Conservation (phyloP, 257 asterid species). For the Solanum microdontum region DNA sequence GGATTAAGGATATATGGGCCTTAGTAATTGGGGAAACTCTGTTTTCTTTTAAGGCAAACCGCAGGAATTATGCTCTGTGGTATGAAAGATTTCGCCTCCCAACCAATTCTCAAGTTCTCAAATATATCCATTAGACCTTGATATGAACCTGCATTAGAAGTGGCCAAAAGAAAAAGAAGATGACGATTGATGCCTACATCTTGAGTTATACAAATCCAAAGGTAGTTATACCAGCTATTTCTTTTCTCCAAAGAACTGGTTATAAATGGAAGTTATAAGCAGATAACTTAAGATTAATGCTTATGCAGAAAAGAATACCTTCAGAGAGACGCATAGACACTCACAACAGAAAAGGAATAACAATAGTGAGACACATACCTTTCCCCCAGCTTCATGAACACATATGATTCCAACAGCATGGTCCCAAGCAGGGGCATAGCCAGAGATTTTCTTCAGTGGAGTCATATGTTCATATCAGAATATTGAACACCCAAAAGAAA, state of each 20-base stretch:
- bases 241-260: not conserved
- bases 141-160: not conserved
- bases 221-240: not conserved
- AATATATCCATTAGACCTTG: not conserved
- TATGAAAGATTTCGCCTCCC: not conserved
- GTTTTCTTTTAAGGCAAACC: not conserved
- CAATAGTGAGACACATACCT: constrained; percentile 25
- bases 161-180: not conserved
- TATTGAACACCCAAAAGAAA: not conserved
- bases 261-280: not conserved
- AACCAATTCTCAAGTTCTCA: not conserved
- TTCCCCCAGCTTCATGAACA: constrained; percentile 82
- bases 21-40: not conserved
- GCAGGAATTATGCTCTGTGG: not conserved
- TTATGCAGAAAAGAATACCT: not conserved
- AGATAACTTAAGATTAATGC: not conserved
- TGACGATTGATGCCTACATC: not conserved
- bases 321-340: not conserved
- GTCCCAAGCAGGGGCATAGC: constrained; percentile 41
- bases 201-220: not conserved
- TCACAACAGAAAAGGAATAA: not conserved
- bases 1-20: not conserved
- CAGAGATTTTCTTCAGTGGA: not conserved
- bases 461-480: not conserved
- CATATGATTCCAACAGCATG: constrained; percentile 91